Conservation (phyloP, 306 rosid genomes). For the Prunus davidiana region DNA sequence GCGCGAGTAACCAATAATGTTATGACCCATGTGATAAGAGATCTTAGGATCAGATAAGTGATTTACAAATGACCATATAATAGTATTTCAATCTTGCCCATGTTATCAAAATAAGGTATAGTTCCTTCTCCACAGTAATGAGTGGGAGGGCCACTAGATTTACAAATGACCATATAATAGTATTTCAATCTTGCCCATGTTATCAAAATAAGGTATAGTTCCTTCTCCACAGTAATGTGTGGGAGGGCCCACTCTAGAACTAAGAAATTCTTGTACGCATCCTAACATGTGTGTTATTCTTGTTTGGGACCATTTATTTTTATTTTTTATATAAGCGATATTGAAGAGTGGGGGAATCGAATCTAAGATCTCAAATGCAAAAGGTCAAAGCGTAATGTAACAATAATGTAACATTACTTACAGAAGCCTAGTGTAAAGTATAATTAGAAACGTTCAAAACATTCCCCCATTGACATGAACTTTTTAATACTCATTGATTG, state of each 20-base stretch:
- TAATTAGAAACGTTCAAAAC: no score
- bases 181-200: background rate
- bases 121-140: background rate
- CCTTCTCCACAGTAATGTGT: background rate
- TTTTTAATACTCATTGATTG: no score
- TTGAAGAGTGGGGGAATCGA: accelerated
- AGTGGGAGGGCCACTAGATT: background rate
- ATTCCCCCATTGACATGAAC: no score
- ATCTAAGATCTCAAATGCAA: no score
- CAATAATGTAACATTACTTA: no score
- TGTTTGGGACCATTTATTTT: background rate
- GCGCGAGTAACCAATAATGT: no score
- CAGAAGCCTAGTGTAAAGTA: no score
- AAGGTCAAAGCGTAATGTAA: no score
- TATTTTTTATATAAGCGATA: no score
- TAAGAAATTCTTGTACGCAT: background rate
- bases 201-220: background rate
- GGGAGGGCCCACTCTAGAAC: background rate
- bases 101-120: background rate
- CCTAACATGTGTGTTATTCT: background rate
- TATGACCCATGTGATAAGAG: no score
- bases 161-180: background rate
- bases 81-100: background rate
- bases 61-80: background rate
- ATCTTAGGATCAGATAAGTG: background rate